Conservation (phyloP, 768 basidiomycete genomes). For the Coprinellus aureogranulatus region DNA sequence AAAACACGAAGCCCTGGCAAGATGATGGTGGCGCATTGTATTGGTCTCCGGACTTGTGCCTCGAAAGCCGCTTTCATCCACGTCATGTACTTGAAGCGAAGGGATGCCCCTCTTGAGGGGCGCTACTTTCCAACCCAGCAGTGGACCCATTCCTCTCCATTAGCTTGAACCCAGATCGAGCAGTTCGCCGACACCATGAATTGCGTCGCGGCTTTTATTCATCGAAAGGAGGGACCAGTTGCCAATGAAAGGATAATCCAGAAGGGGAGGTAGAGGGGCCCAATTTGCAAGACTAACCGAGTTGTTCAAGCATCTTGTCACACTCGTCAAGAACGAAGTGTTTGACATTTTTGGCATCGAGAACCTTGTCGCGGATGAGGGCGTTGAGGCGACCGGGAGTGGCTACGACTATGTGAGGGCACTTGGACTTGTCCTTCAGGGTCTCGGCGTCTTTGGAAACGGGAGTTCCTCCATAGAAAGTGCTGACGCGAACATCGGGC, state of each 20-base stretch:
- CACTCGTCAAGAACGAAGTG: constrained; percentile 99
- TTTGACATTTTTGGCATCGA: constrained; percentile 95
- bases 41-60: background rate
- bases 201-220: background rate
- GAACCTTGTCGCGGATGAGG: constrained; percentile 88
- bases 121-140: constrained; percentile 5
- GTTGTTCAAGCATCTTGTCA: constrained; percentile 99
- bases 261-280: constrained; percentile 50
- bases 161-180: background rate
- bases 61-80: background rate
- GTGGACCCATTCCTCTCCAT: constrained; percentile 3
- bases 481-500: constrained; percentile 96
- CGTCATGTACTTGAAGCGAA: background rate
- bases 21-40: constrained; percentile 8
- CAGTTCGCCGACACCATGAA: background rate
- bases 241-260: constrained; percentile 50
- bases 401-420: constrained; percentile 98
- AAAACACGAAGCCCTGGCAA: constrained; percentile 23
- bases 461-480: constrained; percentile 96
- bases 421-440: constrained; percentile 93
- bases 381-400: constrained; percentile 98
- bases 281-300: constrained; percentile 97
- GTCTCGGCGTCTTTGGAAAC: constrained; percentile 91
- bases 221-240: constrained; percentile 21
- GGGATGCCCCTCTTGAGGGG: background rate